These are phyloP conservation scores for Paecilomyces variotii DNA, from an alignment of 2,329 filamentous ascomycete species.

Conservation along the genomic window DNA sequence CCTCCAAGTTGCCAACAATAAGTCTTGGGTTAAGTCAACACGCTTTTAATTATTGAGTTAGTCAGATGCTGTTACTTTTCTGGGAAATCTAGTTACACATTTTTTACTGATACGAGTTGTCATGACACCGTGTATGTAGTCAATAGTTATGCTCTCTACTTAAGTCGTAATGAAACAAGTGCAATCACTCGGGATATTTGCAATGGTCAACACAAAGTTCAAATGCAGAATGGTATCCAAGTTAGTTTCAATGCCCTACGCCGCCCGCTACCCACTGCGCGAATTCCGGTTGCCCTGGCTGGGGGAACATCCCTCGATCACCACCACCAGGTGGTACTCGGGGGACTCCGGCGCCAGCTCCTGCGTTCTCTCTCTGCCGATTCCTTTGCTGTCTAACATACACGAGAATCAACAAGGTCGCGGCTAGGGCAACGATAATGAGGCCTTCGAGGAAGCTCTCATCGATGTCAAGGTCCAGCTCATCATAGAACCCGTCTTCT, in stretches of 20 bases:
- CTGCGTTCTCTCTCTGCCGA: slow-evolving; percentile 25
- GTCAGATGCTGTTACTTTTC: not conserved
- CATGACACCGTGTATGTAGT: not conserved
- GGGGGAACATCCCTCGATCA: slow-evolving; percentile 55
- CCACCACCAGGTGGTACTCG: slow-evolving; percentile 13
- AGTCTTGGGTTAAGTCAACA: not conserved
- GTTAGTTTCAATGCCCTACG: slow-evolving; percentile 43
- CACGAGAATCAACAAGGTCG: slow-evolving; percentile 65
- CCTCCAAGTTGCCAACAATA: not conserved
- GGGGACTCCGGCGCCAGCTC: slow-evolving; percentile 14
- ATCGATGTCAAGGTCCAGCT: slow-evolving; percentile 56
- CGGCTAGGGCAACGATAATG: slow-evolving; percentile 70
- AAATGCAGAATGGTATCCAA: not conserved
- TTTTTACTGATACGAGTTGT: not conserved
- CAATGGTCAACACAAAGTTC: not conserved
- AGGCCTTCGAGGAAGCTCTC: slow-evolving; percentile 78
- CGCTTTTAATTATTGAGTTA: not conserved
- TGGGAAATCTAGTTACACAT: not conserved
- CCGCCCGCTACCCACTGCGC: slow-evolving; percentile 61
- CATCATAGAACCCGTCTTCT: slow-evolving; percentile 51
- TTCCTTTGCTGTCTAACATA: slow-evolving; percentile 56
- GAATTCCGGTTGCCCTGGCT: slow-evolving; percentile 59
- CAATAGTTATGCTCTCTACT: not conserved
- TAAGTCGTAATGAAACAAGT: not conserved
- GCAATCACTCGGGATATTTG: slow-evolving; percentile 1